Percentiles rank a stretch among this genome's conserved stretches.
Conservation (phyloP, 1,284 basidiomycete genomes). For the Rhodotorula sp. region DNA sequence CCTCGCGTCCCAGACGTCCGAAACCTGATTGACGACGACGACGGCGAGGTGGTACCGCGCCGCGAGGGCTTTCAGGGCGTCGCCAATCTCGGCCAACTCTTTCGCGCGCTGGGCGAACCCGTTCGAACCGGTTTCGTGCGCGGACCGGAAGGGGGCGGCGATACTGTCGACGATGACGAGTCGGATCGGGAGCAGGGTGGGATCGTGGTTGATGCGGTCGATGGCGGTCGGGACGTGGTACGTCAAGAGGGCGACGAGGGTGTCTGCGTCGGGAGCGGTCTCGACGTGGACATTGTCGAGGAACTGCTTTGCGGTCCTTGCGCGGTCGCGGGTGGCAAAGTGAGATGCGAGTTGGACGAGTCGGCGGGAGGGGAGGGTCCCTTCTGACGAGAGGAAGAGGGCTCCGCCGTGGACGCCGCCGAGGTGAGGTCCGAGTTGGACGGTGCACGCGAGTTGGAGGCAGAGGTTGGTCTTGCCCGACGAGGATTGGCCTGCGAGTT, state of each 20-base stretch:
- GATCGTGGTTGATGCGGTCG: conserved; percentile 19
- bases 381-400: conserved; percentile 38
- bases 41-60: conserved; percentile 55
- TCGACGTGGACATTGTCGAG: conserved; percentile 40
- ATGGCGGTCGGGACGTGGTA: conserved; percentile 33
- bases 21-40: conserved; percentile 80
- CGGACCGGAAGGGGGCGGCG: conserved; percentile 31
- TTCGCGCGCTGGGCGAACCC: conserved; percentile 33
- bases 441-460: conserved; percentile 30
- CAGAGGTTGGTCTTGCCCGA: conserved; percentile 39
- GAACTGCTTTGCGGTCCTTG: conserved; percentile 1
- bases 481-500: conserved; percentile 35
- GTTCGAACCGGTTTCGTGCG: conserved; percentile 9
- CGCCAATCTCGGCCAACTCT: conserved; percentile 26
- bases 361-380: conserved; percentile 26
- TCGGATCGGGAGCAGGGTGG: conserved; percentile 26
- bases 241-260: conserved; percentile 26
- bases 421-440: conserved; percentile 14
- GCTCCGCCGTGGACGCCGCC: conserved; percentile 31
- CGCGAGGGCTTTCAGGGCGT: conserved; percentile 34
- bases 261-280: conserved; percentile 35
- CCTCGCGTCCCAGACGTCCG: conserved; percentile 62
- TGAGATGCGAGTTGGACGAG: conserved; percentile 24
- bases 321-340: background rate
- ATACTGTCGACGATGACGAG: conserved; percentile 39